Percentiles rank a stretch among this genome's conserved stretches.
phyloP scores from a whole-genome alignment of 306 rosid genomes.

The Vigna radiata region DNA sequence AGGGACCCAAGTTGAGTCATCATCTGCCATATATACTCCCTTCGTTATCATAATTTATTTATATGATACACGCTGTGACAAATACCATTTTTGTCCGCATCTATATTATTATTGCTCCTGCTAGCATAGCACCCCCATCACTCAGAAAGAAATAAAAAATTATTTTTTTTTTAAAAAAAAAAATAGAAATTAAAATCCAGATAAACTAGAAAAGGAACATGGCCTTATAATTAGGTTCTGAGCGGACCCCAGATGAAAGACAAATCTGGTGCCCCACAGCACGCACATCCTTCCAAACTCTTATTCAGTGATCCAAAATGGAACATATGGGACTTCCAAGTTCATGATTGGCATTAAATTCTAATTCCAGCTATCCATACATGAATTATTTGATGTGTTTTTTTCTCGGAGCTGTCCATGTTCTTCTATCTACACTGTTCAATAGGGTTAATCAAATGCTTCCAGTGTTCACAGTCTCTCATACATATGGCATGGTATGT shows the following conservation, averaged over 20 bases:
- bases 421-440: slow-evolving; percentile 32
- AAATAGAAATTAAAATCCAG: slow-evolving; percentile 1
- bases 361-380: slow-evolving; percentile 47
- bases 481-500: no score
- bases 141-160: slow-evolving; percentile 31
- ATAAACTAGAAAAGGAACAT: slow-evolving; percentile 30
- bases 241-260: slow-evolving; percentile 49
- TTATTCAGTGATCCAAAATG: slow-evolving; percentile 53
- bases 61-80: slow-evolving; percentile 58
- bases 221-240: slow-evolving; percentile 36
- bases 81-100: slow-evolving; percentile 62
- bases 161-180: background rate
- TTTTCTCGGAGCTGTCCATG: slow-evolving; percentile 48
- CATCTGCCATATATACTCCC: slow-evolving; percentile 45
- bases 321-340: slow-evolving; percentile 55
- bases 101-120: slow-evolving; percentile 52
- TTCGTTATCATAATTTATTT: slow-evolving; percentile 56
- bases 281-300: slow-evolving; percentile 56
- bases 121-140: slow-evolving; percentile 41
- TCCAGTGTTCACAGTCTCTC: slow-evolving; percentile 51
- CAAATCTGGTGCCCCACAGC: slow-evolving; percentile 52
- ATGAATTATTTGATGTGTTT: slow-evolving; percentile 34
- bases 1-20: slow-evolving; percentile 57
- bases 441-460: slow-evolving; percentile 40
- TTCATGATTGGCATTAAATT: slow-evolving; percentile 54